These are phyloP conservation scores for Penicillium crystallinum DNA, from an alignment of 495 filamentous ascomycete species.

Conservation along the genomic window DNA sequence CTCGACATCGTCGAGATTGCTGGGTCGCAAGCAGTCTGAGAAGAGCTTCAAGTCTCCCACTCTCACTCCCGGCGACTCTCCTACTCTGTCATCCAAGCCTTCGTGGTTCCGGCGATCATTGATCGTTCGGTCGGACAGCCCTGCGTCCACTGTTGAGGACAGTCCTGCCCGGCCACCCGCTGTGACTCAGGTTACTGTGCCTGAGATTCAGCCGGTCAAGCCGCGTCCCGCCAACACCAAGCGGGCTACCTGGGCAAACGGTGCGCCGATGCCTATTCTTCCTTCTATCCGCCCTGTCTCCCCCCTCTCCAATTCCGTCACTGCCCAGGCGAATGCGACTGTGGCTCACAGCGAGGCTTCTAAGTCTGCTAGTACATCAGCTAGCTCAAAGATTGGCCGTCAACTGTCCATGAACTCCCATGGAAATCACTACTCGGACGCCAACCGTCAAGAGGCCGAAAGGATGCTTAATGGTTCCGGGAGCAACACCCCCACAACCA, in stretches of 20 bases:
- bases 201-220: conserved; percentile 50
- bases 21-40: conserved; percentile 85
- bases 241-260: conserved; percentile 83
- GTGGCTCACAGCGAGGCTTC: conserved; percentile 23
- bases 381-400: conserved; percentile 87
- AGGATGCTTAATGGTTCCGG: conserved; percentile 78
- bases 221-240: conserved; percentile 59
- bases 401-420: conserved; percentile 95
- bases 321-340: conserved; percentile 68
- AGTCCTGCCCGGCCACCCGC: conserved; percentile 34
- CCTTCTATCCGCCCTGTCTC: conserved; percentile 95
- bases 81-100: conserved; percentile 69
- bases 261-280: conserved; percentile 94
- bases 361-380: conserved; percentile 37
- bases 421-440: conserved; percentile 82
- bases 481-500: conserved; percentile 57
- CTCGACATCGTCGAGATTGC: conserved; percentile 66
- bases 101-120: conserved; percentile 97
- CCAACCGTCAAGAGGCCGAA: conserved; percentile 87
- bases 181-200: conserved; percentile 49
- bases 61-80: conserved; percentile 63
- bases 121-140: conserved; percentile 62
- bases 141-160: conserved; percentile 43
- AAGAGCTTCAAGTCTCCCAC: conserved; percentile 53
- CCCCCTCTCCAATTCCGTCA: conserved; percentile 85